Conservation (phyloP, 441 rosid species). For the Croton laevigatus region DNA sequence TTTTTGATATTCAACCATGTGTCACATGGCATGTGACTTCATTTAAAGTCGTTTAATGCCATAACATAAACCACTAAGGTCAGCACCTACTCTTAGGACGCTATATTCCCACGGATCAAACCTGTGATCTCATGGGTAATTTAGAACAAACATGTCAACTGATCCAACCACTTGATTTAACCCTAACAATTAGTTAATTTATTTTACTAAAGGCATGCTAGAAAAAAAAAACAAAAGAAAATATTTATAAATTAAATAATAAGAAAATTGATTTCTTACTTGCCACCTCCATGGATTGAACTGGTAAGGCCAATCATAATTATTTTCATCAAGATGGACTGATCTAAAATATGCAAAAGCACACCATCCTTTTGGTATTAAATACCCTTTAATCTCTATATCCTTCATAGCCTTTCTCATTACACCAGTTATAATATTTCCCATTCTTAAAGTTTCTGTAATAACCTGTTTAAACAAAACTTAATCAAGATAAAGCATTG, state of each 20-base stretch:
- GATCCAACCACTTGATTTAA: no score
- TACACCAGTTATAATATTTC: conserved; percentile 83
- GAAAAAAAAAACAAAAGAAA: background rate
- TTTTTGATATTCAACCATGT: no score
- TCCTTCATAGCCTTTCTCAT: conserved; percentile 91
- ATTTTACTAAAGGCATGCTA: background rate
- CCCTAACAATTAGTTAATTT: background rate
- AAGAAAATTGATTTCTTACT: conserved; percentile 40
- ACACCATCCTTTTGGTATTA: conserved; percentile 95
- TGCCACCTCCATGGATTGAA: conserved; percentile 99
- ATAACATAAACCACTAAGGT: no score
- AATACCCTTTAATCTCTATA: conserved; percentile 70
- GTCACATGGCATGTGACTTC: no score
- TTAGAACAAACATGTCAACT: no score
- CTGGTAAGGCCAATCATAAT: conserved; percentile 72
- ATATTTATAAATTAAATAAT: background rate
- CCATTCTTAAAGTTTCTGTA: conserved; percentile 86
- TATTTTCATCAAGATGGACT: conserved; percentile 82
- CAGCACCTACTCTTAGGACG: no score
- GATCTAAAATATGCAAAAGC: conserved; percentile 82
- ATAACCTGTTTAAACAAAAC: conserved; percentile 53
- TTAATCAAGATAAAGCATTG: background rate
- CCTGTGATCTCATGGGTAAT: no score
- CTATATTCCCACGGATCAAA: no score
- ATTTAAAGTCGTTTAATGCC: no score